phyloP scores from a whole-genome alignment of 768 basidiomycete genomes.

The Lentinula guzmanii region DNA sequence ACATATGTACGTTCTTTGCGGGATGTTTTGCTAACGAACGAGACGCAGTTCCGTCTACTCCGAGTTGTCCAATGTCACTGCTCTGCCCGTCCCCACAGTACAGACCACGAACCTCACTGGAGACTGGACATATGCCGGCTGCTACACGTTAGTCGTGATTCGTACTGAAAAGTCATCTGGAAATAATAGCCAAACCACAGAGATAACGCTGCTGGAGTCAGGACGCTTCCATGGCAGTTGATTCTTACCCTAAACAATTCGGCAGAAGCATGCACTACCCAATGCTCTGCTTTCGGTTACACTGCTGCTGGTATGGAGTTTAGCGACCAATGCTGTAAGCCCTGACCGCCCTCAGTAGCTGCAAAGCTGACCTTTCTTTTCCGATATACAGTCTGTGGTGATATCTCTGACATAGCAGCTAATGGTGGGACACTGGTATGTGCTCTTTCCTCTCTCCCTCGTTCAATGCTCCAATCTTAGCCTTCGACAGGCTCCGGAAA shows the following conservation, averaged over 20 bases:
- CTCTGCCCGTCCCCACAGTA: slow-evolving; percentile 51
- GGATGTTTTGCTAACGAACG: background rate
- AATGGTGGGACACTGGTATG: slow-evolving; percentile 14
- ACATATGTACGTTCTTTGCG: background rate
- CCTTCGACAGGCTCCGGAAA: slow-evolving; percentile 21
- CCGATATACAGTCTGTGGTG: slow-evolving; percentile 56
- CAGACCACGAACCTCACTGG: slow-evolving; percentile 57
- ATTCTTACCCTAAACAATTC: slow-evolving; percentile 58
- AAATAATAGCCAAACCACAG: background rate
- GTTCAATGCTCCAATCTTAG: background rate
- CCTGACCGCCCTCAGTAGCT: background rate
- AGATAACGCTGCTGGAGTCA: slow-evolving; percentile 23
- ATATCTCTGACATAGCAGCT: slow-evolving; percentile 44
- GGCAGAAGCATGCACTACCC: slow-evolving; percentile 56
- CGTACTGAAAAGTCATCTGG: background rate
- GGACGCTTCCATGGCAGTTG: slow-evolving; percentile 57
- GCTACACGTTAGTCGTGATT: slow-evolving; percentile 44
- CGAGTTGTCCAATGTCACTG: slow-evolving; percentile 41
- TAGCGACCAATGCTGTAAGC: slow-evolving; percentile 65
- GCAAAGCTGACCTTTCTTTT: background rate
- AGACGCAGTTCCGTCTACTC: slow-evolving; percentile 49
- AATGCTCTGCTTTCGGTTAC: slow-evolving; percentile 69
- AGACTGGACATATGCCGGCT: slow-evolving; percentile 61
- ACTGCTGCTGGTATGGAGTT: slow-evolving; percentile 62
- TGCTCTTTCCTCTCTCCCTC: background rate